Percentiles rank a stretch among this genome's conserved stretches.
phyloP scores from a whole-genome alignment of 345 rosid species.

The Salix brachista region DNA sequence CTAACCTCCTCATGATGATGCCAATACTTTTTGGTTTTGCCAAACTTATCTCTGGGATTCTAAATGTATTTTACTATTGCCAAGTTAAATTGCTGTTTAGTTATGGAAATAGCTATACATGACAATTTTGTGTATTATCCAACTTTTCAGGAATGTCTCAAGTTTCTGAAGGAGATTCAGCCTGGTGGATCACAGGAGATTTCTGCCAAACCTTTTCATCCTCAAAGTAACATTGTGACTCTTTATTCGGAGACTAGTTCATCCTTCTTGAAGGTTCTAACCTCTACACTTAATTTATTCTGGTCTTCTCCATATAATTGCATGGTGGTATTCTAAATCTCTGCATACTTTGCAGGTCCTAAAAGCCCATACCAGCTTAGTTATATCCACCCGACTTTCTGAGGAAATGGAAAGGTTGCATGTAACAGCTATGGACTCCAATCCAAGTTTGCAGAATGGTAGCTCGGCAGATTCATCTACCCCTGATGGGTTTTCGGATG shows the following conservation, averaged over 20 bases:
- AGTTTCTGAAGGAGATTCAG: slow-evolving; percentile 69
- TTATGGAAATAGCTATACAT: slow-evolving; percentile 2
- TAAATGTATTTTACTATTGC: not conserved
- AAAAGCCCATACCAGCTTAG: slow-evolving; percentile 45
- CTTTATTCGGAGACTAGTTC: slow-evolving; percentile 57
- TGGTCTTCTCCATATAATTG: not conserved
- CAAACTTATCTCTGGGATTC: not conserved
- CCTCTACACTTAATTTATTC: not conserved
- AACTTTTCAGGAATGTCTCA: slow-evolving; percentile 76
- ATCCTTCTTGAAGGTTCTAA: slow-evolving; percentile 64
- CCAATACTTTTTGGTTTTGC: not conserved
- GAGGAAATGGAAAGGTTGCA: slow-evolving; percentile 75
- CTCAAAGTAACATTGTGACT: slow-evolving; percentile 48
- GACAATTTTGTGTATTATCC: slow-evolving; percentile 14
- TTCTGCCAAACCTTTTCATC: slow-evolving; percentile 54
- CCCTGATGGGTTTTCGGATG: slow-evolving; percentile 66
- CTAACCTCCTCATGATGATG: not conserved
- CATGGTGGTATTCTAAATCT: not conserved
- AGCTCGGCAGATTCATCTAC: slow-evolving; percentile 58
- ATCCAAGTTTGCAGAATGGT: slow-evolving; percentile 66
- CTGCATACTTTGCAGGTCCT: slow-evolving; percentile 47
- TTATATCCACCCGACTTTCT: slow-evolving; percentile 47
- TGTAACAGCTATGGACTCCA: slow-evolving; percentile 46
- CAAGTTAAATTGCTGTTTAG: not conserved
- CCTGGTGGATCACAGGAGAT: slow-evolving; percentile 60